Percentiles rank a stretch among this genome's conserved stretches.
Conservation (phyloP, 495 filamentous ascomycete genomes). For the Trichoderma orchidacearum region DNA sequence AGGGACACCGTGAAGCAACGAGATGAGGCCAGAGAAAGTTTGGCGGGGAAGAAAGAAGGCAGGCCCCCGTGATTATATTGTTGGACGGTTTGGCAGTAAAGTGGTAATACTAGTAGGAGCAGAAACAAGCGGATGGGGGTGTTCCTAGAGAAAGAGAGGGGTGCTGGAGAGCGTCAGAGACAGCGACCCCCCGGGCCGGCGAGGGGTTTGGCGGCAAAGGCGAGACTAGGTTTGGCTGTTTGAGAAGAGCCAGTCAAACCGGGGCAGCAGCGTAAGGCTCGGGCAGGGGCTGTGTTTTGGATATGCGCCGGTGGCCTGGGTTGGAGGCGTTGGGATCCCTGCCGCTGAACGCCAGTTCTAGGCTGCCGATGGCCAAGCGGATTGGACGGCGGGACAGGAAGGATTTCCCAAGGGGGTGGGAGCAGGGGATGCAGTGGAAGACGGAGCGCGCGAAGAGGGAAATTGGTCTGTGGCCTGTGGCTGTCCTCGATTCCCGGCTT, state of each 20-base stretch:
- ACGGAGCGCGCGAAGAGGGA: background rate
- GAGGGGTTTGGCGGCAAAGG: constrained; percentile 1
- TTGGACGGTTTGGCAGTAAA: too few relatives aligned
- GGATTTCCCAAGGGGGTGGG: constrained; percentile 1
- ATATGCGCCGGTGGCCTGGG: constrained; percentile 1
- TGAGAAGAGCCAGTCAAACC: background rate
- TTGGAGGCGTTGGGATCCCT: background rate
- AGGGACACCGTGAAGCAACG: background rate
- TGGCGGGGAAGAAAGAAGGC: constrained; percentile 1
- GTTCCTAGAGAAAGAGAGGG: background rate
- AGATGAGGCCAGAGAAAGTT: background rate
- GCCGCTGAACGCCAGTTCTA: background rate
- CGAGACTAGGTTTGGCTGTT: background rate
- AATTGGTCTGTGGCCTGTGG: background rate
- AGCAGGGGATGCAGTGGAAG: background rate
- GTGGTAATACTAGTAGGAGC: background rate
- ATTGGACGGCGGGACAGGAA: background rate
- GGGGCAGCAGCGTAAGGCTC: background rate
- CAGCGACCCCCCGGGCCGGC: background rate
- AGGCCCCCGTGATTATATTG: background rate
- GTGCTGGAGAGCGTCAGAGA: background rate
- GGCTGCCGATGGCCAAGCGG: background rate
- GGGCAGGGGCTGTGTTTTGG: constrained; percentile 1
- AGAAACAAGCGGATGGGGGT: background rate
- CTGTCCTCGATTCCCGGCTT: too few relatives aligned